A percentile compares a stretch with the other conserved stretches of the same genome.
Evolutionary conservation across 139 green algal species (phyloP).

Genomic region (Volvox reticuliferus): DNA sequence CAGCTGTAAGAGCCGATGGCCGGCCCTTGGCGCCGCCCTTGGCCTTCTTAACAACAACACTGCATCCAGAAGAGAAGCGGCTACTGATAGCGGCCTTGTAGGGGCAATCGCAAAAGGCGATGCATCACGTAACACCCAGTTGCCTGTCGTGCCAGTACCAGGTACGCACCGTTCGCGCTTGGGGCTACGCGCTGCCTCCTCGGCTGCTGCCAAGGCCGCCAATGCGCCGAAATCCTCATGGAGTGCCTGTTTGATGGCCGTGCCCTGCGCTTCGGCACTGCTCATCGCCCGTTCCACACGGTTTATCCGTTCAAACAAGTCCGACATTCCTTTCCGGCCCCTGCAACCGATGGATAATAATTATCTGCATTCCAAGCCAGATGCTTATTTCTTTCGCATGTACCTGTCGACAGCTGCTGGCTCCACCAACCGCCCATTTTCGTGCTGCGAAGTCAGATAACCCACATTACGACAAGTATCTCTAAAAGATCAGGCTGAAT

Average conservation of each 20-base stretch:
- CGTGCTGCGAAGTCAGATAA: neutral
- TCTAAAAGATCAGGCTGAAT: neutral
- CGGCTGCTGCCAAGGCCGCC: neutral
- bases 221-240: slow-evolving; percentile 6
- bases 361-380: neutral
- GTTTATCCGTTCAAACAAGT: slow-evolving; percentile 45
- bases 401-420: slow-evolving; percentile 31
- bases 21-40: neutral
- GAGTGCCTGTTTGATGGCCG: slow-evolving; percentile 20
- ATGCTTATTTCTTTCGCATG: neutral
- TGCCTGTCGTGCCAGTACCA: no score
- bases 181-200: slow-evolving; percentile 24
- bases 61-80: neutral
- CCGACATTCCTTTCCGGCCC: slow-evolving; percentile 33
- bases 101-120: no score
- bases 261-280: slow-evolving; percentile 36
- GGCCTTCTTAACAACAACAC: neutral
- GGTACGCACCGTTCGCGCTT: slow-evolving; percentile 30
- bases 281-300: slow-evolving; percentile 40
- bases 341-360: neutral
- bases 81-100: neutral
- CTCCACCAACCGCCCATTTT: neutral
- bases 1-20: neutral
- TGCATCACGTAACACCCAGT: no score
- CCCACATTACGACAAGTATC: neutral